These are phyloP conservation scores for Gaillardinia entomophila DNA, from an alignment of 805 yeast species.

Conservation along the genomic window DNA sequence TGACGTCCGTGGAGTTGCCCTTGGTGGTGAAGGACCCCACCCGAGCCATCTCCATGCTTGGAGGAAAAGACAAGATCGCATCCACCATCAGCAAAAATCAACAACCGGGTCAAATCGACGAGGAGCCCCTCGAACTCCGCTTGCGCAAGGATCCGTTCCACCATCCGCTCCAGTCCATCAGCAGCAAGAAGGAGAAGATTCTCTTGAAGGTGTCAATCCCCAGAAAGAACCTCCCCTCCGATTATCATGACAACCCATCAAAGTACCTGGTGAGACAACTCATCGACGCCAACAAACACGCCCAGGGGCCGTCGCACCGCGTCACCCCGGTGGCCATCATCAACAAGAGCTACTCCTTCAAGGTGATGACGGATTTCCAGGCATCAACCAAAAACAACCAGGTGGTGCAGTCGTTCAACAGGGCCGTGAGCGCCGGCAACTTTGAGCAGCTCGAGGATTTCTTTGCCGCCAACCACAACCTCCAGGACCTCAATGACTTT, in stretches of 20 bases:
- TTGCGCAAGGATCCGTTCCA: constrained; percentile 40
- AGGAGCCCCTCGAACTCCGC: constrained; percentile 34
- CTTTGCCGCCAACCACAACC: constrained; percentile 16
- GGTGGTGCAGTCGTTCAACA: constrained; percentile 22
- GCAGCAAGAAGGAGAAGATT: constrained; percentile 50
- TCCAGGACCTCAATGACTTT: constrained; percentile 22
- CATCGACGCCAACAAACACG: constrained; percentile 24
- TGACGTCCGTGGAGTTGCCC: constrained; percentile 75
- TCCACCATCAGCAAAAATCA: constrained; percentile 34
- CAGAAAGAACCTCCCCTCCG: constrained; percentile 39
- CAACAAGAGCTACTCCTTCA: constrained; percentile 64
- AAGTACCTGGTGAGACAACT: constrained; percentile 40
- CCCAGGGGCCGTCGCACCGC: constrained; percentile 22
- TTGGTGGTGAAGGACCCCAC: constrained; percentile 56
- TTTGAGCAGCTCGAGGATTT: constrained; percentile 19
- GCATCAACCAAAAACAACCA: constrained; percentile 52
- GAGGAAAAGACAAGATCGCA: constrained; percentile 47
- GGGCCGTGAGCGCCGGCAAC: constrained; percentile 15
- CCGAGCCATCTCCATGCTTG: constrained; percentile 64
- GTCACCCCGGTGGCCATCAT: constrained; percentile 63
- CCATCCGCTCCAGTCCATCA: constrained; percentile 59
- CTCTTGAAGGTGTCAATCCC: constrained; percentile 58
- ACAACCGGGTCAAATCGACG: constrained; percentile 15
- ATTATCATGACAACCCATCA: constrained; percentile 22
- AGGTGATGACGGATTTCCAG: constrained; percentile 89